Conservation (phyloP, 2,329 filamentous ascomycete genomes). For the Coniochaeta sp. region DNA sequence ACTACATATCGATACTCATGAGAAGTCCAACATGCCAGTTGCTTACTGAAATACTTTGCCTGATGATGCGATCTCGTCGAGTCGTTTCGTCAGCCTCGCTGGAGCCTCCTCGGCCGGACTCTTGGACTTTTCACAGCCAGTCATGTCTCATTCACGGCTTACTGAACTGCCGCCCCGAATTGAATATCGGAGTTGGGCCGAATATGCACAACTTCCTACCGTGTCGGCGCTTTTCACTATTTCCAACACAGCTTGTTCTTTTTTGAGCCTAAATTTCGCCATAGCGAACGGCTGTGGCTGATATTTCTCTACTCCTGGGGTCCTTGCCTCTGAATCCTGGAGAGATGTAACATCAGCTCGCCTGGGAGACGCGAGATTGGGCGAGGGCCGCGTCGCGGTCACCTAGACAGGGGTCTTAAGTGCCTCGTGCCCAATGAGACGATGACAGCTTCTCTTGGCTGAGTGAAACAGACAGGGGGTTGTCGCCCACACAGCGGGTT, state of each 20-base stretch:
- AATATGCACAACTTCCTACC: neutral
- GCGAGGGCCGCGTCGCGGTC: constrained; percentile 12
- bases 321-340: neutral
- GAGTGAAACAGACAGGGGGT: constrained; percentile 9
- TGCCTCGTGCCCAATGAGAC: constrained; percentile 15
- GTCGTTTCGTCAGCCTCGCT: neutral
- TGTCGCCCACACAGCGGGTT: neutral
- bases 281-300: neutral
- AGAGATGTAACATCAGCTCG: neutral
- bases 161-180: neutral
- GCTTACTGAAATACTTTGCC: neutral
- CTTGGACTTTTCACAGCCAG: neutral
- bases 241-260: neutral
- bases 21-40: too few species aligned
- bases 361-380: neutral
- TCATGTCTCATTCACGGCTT: neutral
- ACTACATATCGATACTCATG: too few species aligned
- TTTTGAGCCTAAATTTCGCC: neutral
- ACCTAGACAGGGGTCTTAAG: constrained; percentile 15
- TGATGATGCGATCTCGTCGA: neutral
- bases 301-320: neutral
- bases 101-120: neutral
- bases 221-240: neutral
- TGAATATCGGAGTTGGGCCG: neutral
- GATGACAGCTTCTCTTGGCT: neutral